These are phyloP conservation scores for Pistacia atlantica DNA, from an alignment of 345 rosid genomes.

Conservation along the genomic window DNA sequence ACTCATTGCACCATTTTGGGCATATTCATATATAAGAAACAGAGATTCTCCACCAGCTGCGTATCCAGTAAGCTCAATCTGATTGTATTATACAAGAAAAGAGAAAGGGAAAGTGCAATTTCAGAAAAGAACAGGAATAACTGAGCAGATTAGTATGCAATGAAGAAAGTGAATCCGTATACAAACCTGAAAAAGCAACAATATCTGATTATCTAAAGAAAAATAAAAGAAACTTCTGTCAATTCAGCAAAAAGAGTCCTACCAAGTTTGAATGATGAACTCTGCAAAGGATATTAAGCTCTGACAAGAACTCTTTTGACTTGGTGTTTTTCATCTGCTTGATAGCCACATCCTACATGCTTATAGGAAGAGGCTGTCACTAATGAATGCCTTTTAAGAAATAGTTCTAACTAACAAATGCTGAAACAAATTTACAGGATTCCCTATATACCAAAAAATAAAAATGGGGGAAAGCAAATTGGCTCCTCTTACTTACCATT, in stretches of 20 bases:
- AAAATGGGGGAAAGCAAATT: background rate
- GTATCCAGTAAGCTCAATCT: conserved; percentile 41
- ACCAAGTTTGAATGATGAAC: conserved; percentile 43
- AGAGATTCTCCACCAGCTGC: conserved; percentile 39
- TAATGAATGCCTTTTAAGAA: background rate
- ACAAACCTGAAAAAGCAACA: background rate
- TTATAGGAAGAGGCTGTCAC: background rate
- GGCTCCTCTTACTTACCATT: conserved; percentile 19
- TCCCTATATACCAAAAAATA: too few relatives aligned
- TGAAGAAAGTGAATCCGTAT: background rate
- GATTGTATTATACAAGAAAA: conserved; percentile 4
- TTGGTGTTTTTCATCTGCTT: conserved; percentile 44
- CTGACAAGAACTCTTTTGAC: conserved; percentile 41
- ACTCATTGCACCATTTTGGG: conserved; percentile 40
- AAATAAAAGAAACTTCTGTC: background rate
- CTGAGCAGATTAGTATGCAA: background rate
- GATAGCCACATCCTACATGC: conserved; percentile 40
- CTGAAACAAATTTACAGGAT: background rate
- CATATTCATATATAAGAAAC: conserved; percentile 43
- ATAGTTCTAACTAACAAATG: background rate
- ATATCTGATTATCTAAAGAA: background rate
- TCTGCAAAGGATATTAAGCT: conserved; percentile 37
- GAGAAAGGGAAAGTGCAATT: background rate
- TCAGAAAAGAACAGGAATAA: background rate
- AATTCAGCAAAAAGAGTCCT: conserved; percentile 1